Evolutionary conservation across 2,329 filamentous ascomycete species (phyloP).

Genomic region (Aspergillus latus): DNA sequence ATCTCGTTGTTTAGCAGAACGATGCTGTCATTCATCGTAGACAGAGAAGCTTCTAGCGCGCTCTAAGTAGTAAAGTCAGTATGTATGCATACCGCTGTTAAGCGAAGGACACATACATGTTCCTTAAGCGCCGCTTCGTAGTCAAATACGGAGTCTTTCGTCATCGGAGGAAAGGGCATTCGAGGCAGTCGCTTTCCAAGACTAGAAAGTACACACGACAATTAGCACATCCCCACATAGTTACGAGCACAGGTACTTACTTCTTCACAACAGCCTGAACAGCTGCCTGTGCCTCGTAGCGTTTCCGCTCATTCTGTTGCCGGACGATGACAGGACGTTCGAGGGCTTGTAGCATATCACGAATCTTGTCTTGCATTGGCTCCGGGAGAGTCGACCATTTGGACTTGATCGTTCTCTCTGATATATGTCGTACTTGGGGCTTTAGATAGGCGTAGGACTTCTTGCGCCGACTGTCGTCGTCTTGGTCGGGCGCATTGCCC

Average conservation of each 20-base stretch:
- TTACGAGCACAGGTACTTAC: slow-evolving; percentile 26
- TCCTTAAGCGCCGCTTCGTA: slow-evolving; percentile 46
- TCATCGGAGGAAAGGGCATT: slow-evolving; percentile 48
- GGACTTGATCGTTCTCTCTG: slow-evolving; percentile 45
- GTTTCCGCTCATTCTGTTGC: slow-evolving; percentile 43
- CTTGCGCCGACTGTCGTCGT: slow-evolving; percentile 16
- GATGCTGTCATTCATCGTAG: slow-evolving; percentile 41
- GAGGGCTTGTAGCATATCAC: slow-evolving; percentile 42
- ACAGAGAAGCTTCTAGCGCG: slow-evolving; percentile 39
- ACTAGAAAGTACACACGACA: slow-evolving; percentile 21
- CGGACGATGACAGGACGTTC: slow-evolving; percentile 46
- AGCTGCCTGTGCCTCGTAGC: slow-evolving; percentile 44
- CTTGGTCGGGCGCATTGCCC: slow-evolving; percentile 20
- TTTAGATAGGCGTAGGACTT: slow-evolving; percentile 43
- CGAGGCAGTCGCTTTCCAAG: slow-evolving; percentile 43
- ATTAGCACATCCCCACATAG: neutral
- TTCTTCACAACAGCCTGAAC: slow-evolving; percentile 44
- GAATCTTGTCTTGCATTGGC: slow-evolving; percentile 43
- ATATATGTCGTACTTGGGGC: slow-evolving; percentile 42
- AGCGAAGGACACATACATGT: slow-evolving; percentile 33
- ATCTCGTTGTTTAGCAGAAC: slow-evolving; percentile 45
- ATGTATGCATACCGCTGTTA: neutral
- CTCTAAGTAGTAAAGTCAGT: slow-evolving; percentile 29
- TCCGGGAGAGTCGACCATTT: slow-evolving; percentile 49
- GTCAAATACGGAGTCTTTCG: slow-evolving; percentile 45